Evolutionary conservation across 345 rosid genomes (phyloP).

Genomic region (Citrus inodora): DNA sequence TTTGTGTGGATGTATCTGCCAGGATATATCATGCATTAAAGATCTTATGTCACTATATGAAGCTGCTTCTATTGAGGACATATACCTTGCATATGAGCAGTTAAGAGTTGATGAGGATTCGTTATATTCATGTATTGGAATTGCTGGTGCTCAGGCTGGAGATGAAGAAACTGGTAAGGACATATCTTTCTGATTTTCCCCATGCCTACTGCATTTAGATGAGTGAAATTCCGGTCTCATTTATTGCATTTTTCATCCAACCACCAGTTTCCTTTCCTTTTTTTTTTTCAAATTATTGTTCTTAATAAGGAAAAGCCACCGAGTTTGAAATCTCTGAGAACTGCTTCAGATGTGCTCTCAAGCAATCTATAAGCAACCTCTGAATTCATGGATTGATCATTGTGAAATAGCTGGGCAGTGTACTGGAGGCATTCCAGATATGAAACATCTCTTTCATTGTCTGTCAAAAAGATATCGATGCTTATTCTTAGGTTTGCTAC

Average conservation of each 20-base stretch:
- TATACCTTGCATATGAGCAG: conserved; percentile 83
- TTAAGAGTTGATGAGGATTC: conserved; percentile 79
- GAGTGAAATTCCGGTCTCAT: neutral
- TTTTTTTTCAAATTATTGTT: no score
- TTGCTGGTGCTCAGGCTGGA: conserved; percentile 89
- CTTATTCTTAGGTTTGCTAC: neutral
- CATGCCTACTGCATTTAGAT: neutral
- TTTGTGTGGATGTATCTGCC: conserved; percentile 19
- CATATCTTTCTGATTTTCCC: neutral
- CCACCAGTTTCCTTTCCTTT: neutral
- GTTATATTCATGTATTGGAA: conserved; percentile 85
- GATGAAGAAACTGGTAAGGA: conserved; percentile 52
- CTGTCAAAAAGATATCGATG: neutral
- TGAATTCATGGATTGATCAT: no score
- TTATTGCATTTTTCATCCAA: neutral
- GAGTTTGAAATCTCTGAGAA: conserved; percentile 1
- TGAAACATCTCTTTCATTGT: neutral
- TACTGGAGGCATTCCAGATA: neutral
- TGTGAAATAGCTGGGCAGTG: no score
- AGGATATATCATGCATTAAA: conserved; percentile 93
- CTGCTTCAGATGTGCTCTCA: neutral
- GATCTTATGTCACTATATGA: conserved; percentile 82
- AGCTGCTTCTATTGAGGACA: conserved; percentile 83
- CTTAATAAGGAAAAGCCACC: neutral
- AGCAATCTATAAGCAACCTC: neutral